Base-by-base conservation (phyloP, 768 basidiomycete genomes). In the Mycena latifolia region DNA sequence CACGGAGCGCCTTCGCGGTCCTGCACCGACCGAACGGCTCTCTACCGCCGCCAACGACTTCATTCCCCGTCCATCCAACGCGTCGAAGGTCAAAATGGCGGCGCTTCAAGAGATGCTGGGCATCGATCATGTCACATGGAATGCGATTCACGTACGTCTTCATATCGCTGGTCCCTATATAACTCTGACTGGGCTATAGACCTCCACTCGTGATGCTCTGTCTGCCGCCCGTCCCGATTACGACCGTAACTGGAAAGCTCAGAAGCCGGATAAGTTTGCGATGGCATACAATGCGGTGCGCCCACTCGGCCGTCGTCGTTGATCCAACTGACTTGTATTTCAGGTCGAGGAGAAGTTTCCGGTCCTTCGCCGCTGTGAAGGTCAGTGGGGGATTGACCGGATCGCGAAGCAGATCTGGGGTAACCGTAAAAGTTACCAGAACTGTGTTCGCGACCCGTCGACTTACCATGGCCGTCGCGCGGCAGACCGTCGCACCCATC, bases 381-480 rank as follows among this genome's bases (percentile, higher is more conserved):
- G 52, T 14, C 52, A 53, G 15, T 53, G 52, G 52, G 52, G n/a
- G 9, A 17, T 53, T 12, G 33, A 58, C 18, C 31, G 47, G 22
- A 58, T 58, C 47, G 57, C 57, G 22, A 58, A 58, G 47, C 31
- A 58, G 24, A 39, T 22, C 33, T 58, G 57, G 57, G 45, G 24
- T 58, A 58, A 58, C 57, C 57, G 45, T 31, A 58, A 58, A 18
- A 58, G 31, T 18, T 58, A 58, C 46, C 24, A 35, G 22, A 58
- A 37, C 57, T 58, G 57, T 25, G 46, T 58, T 12, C 17, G 17
- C 24, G n/a, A 48, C 46, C 47, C 57, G 15, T 47, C 31, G 24
- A 50, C 57, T 66, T 22, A 69, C 66, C 25, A 65, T 68, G 22
- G 62, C 39, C 9, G 71, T 63, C 58, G 35, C 24, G 47, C 48